A percentile compares a stretch with the other conserved stretches of the same genome.
Conservation (phyloP, 225 moss, liverwort and hornwort genomes). For the Neckera pumila region DNA sequence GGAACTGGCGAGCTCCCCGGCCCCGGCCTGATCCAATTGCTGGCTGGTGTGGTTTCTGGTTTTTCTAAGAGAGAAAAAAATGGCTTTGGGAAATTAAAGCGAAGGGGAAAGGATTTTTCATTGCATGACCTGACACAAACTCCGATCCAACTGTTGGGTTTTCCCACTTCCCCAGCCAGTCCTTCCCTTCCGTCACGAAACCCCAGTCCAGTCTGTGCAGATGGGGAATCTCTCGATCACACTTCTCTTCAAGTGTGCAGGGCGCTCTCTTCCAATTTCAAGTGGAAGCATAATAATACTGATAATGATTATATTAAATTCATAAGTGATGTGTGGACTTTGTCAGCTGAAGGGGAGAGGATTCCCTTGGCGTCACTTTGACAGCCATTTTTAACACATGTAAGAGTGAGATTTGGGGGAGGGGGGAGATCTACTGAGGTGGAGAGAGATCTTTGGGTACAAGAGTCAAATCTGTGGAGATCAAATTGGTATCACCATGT, state of each 20-base stretch:
- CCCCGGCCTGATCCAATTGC: not conserved
- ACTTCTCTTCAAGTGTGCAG: not conserved
- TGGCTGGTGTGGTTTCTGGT: not conserved
- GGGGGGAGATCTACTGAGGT: not conserved
- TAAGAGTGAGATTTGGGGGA: not conserved
- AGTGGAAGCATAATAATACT: not conserved
- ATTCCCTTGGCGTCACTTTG: too few relatives aligned
- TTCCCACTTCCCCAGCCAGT: not conserved
- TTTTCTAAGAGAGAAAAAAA: not conserved
- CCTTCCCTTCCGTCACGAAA: not conserved
- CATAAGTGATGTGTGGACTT: not conserved
- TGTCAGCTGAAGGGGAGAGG: not conserved
- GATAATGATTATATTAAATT: not conserved
- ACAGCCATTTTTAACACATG: not conserved
- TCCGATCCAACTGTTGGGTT: not conserved
- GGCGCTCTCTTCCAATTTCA: not conserved
- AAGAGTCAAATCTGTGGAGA: not conserved
- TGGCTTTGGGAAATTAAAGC: not conserved
- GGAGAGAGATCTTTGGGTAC: not conserved
- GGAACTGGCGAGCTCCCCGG: not conserved
- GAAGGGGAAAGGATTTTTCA: not conserved
- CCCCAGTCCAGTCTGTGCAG: not conserved
- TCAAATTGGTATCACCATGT: not conserved
- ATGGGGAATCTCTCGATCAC: not conserved
- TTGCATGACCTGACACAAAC: not conserved